These are phyloP conservation scores for Russula virescens DNA, from an alignment of 768 basidiomycete species.

Conservation along the genomic window DNA sequence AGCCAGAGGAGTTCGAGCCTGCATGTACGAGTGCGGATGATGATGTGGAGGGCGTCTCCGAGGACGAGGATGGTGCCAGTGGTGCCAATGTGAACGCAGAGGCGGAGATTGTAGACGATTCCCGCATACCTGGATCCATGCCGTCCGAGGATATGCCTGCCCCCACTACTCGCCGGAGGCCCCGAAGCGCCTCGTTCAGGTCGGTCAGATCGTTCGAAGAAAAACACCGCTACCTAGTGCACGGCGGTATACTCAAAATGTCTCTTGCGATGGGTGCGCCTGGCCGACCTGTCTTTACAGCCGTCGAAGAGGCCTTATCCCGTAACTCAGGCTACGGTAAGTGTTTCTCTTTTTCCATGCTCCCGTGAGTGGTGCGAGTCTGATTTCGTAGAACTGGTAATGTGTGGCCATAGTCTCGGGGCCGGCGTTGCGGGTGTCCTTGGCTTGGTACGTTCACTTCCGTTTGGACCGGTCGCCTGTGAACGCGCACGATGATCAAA, in stretches of 20 bases:
- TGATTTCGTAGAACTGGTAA: conserved; percentile 48
- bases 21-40: conserved; percentile 24
- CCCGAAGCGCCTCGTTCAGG: conserved; percentile 21
- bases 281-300: conserved; percentile 71
- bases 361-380: not conserved
- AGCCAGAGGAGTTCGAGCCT: conserved; percentile 57
- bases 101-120: not conserved
- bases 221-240: conserved; percentile 51
- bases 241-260: conserved; percentile 77
- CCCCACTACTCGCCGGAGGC: not conserved
- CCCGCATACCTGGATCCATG: not conserved
- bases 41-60: conserved; percentile 6
- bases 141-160: not conserved
- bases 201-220: conserved; percentile 22
- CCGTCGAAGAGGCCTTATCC: conserved; percentile 62
- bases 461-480: conserved; percentile 6
- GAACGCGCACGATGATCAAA: conserved; percentile 5
- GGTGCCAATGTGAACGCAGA: not conserved
- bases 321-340: conserved; percentile 68
- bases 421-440: conserved; percentile 75
- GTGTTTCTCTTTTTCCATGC: conserved; percentile 26
- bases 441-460: conserved; percentile 49
- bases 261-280: conserved; percentile 71
- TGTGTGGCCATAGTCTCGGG: conserved; percentile 81
- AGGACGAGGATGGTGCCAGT: conserved; percentile 4